phyloP scores from a whole-genome alignment of 2,329 filamentous ascomycete genomes.

The Purpureocillium takamizusanense region DNA sequence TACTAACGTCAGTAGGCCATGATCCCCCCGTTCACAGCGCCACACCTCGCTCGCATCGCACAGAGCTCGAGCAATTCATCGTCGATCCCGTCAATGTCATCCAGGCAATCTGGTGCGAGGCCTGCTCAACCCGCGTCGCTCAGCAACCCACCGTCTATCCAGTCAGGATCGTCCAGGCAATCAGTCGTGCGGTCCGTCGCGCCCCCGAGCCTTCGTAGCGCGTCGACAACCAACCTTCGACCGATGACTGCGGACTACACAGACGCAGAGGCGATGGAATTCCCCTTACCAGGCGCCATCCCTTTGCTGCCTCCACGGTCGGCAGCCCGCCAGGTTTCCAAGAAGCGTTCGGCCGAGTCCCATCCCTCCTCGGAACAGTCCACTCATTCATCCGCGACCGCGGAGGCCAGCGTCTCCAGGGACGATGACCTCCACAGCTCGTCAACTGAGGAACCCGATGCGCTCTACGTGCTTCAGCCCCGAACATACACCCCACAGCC shows the following conservation, averaged over 20 bases:
- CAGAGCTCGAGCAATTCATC: neutral
- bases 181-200: slow-evolving; percentile 1
- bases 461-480: slow-evolving; percentile 46
- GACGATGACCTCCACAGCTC: slow-evolving; percentile 9
- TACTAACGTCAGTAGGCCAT: slow-evolving; percentile 7
- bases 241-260: slow-evolving; percentile 7
- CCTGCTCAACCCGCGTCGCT: neutral
- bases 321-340: neutral
- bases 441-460: slow-evolving; percentile 17
- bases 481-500: slow-evolving; percentile 43
- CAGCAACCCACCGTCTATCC: slow-evolving; percentile 2
- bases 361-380: neutral
- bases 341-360: neutral
- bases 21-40: slow-evolving; percentile 11
- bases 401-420: neutral
- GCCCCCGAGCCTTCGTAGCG: slow-evolving; percentile 10
- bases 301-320: slow-evolving; percentile 10
- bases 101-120: slow-evolving; percentile 1
- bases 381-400: slow-evolving; percentile 1
- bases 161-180: slow-evolving; percentile 5
- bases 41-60: slow-evolving; percentile 2
- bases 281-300: slow-evolving; percentile 12
- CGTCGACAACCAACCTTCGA: slow-evolving; percentile 5
- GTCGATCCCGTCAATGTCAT: slow-evolving; percentile 5
- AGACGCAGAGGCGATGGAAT: slow-evolving; percentile 10